Evolutionary conservation across 768 basidiomycete species (phyloP).

Genomic region (Hebeloma cylindrosporum): DNA sequence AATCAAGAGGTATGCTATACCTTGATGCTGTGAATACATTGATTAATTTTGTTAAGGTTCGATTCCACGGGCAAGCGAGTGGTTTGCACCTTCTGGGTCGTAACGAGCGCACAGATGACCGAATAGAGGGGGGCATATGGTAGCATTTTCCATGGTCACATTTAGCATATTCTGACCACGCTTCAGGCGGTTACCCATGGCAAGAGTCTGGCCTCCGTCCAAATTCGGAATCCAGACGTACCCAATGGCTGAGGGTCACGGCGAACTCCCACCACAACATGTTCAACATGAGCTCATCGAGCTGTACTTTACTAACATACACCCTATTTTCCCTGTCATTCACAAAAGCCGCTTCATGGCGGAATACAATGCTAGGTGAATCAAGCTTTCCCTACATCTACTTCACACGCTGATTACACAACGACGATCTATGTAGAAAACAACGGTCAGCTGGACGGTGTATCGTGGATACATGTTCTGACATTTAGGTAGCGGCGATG

Average conservation of each 20-base stretch:
- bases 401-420: background rate
- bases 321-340: constrained; percentile 82
- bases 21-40: background rate
- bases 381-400: background rate
- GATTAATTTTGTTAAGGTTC: constrained; percentile 48
- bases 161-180: constrained; percentile 14
- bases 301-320: constrained; percentile 81
- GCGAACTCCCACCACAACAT: constrained; percentile 57
- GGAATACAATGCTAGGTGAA: constrained; percentile 57
- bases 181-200: constrained; percentile 69
- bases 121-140: constrained; percentile 71
- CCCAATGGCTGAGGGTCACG: constrained; percentile 44
- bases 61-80: constrained; percentile 79
- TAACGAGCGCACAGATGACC: constrained; percentile 63
- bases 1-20: constrained; percentile 58
- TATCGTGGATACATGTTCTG: background rate
- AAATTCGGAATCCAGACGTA: constrained; percentile 38
- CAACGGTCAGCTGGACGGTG: constrained; percentile 11
- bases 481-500: constrained; percentile 10
- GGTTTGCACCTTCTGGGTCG: constrained; percentile 75
- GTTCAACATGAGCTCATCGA: constrained; percentile 69
- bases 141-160: constrained; percentile 29
- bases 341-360: constrained; percentile 68
- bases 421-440: constrained; percentile 14
- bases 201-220: constrained; percentile 69